Evolutionary conservation across 2,329 filamentous ascomycete species (phyloP).

Genomic region (Escovopsis weberi): DNA sequence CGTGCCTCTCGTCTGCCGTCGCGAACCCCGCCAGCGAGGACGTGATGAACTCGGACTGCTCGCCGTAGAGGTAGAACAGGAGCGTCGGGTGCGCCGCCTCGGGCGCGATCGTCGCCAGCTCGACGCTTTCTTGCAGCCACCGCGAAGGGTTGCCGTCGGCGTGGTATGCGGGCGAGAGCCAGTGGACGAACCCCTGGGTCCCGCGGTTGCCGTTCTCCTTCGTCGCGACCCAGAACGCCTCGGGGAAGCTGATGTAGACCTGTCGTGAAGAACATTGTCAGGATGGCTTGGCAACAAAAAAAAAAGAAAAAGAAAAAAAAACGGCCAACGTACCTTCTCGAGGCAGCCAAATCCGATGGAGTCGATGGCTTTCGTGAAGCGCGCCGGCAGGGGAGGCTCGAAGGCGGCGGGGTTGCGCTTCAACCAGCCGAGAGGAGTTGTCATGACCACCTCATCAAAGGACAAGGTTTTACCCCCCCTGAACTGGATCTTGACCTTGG

Average conservation of each 20-base stretch:
- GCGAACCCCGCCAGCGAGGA: conserved; percentile 25
- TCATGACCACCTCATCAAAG: conserved; percentile 57
- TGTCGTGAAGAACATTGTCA: conserved; percentile 5
- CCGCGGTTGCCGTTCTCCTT: conserved; percentile 23
- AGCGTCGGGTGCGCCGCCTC: conserved; percentile 59
- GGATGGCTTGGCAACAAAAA: no score
- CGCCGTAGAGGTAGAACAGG: conserved; percentile 67
- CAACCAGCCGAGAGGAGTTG: conserved; percentile 54
- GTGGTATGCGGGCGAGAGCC: conserved; percentile 57
- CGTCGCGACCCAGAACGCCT: conserved; percentile 52
- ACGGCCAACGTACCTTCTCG: conserved; percentile 40
- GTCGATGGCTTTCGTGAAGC: conserved; percentile 45
- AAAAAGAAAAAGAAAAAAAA: no score
- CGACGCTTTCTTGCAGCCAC: conserved; percentile 67
- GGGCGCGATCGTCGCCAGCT: conserved; percentile 51
- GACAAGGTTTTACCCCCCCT: conserved; percentile 27
- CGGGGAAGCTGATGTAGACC: conserved; percentile 55
- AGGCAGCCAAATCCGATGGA: conserved; percentile 55
- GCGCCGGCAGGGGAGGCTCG: conserved; percentile 40
- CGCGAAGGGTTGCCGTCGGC: conserved; percentile 41
- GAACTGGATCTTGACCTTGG: conserved; percentile 26
- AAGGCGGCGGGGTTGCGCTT: conserved; percentile 46
- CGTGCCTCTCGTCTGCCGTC: conserved; percentile 32
- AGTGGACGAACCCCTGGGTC: conserved; percentile 58
- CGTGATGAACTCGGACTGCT: conserved; percentile 42